phyloP scores from a whole-genome alignment of 306 rosid species.

The Cucurbita ficifolia region DNA sequence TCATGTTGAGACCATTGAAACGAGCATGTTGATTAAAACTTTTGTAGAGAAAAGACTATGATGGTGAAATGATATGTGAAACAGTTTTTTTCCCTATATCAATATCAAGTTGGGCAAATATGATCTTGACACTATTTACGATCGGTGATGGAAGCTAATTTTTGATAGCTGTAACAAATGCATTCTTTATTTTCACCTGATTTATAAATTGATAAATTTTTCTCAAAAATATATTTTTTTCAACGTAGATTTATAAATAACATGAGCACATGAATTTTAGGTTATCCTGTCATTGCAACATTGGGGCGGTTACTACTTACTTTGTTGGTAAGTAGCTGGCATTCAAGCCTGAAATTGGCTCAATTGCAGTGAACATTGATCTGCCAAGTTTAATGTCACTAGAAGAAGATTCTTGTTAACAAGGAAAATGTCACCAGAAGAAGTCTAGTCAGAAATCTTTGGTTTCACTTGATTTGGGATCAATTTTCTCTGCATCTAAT shows the following conservation, averaged over 20 bases:
- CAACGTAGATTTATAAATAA: neutral
- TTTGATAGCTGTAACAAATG: neutral
- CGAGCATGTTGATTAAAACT: neutral
- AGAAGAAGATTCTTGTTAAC: neutral
- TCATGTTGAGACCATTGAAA: neutral
- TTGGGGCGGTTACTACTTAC: neutral
- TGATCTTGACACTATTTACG: neutral
- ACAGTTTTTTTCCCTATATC: neutral
- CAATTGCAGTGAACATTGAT: neutral
- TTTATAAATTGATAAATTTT: neutral
- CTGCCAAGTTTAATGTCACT: neutral
- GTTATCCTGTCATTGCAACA: neutral
- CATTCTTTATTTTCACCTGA: neutral
- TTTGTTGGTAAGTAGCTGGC: conserved; percentile 1
- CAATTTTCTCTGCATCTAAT: neutral
- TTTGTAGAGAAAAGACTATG: neutral
- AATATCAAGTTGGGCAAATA: neutral
- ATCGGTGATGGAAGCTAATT: neutral
- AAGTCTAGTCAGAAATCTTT: neutral
- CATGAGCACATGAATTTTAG: neutral
- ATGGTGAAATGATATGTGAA: neutral
- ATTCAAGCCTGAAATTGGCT: neutral
- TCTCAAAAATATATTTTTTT: neutral
- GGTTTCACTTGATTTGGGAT: neutral
- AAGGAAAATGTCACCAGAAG: neutral